phyloP scores from a whole-genome alignment of 176 grass and related monocot genomes.

The Avena insularis region DNA sequence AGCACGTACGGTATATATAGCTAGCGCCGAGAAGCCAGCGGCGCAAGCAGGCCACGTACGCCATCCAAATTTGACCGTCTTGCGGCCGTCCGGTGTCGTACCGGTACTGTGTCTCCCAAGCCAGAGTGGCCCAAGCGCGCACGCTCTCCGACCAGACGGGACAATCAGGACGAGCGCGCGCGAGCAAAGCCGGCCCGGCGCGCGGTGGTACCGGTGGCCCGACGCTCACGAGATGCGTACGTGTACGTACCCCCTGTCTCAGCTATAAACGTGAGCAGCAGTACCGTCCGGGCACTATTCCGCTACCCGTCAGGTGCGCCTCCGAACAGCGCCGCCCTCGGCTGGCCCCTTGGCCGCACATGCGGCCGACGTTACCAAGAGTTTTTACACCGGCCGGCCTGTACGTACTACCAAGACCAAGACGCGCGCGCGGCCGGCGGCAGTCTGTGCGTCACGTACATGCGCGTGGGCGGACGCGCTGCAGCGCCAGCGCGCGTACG shows the following conservation, averaged over 20 bases:
- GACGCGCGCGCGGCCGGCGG: no score
- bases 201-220: constrained; percentile 1
- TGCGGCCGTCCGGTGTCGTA: not conserved
- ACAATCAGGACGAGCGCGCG: not conserved
- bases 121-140: constrained; percentile 21
- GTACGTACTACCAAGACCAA: not conserved
- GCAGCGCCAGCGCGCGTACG: not conserved
- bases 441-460: not conserved
- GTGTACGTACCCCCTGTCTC: no score
- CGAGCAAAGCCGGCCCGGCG: not conserved
- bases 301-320: constrained; percentile 17
- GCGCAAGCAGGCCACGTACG: not conserved
- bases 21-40: no score
- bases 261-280: not conserved
- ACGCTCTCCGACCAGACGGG: constrained; percentile 6
- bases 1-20: no score
- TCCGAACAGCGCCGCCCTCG: not conserved
- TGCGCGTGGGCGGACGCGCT: not conserved
- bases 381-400: not conserved
- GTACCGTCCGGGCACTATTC: not conserved
- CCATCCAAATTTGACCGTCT: not conserved
- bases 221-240: not conserved
- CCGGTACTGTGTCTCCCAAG: not conserved
- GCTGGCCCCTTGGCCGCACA: not conserved
- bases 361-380: not conserved